Base-by-base conservation (phyloP, 495 filamentous ascomycete genomes). In the Hypomontagnella submonticulosa region DNA sequence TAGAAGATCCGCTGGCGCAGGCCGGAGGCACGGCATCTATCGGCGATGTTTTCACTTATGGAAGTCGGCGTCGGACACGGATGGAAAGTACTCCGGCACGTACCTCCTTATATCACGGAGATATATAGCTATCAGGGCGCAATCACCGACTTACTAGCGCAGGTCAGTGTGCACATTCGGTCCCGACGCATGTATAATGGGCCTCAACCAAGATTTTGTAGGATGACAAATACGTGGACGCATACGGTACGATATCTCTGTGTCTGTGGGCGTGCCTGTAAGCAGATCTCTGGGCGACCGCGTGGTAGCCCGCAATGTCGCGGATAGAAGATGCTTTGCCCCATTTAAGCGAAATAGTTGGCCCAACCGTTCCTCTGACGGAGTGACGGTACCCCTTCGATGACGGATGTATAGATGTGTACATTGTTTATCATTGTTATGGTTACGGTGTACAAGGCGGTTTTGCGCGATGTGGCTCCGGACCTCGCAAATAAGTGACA, bases 251-350 rank as follows among this genome's bases (percentile, higher is more conserved):
- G 15, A 9, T 51, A 27, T 33, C 18, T 33, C 18, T 27, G 15
- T 19, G 41, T 3, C 43, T 27, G 38, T 47, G 49, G 20, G 16
- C 18, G 49, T 40, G 53, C 61, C 53, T 57, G 46, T 30, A 46
- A 56, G 46, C 44, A 44, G 27, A 52, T 57, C 43, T 56, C 40
- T 46, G 47, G 15, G 47, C 33, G 33, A 30, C 37, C 46, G 54
- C 52, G 61, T 57, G 54, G 47, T 18, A 46, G 13, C 40, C n/a
- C 38, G 33, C 40, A 32, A 49, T 53, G 54, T 19, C 36, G 30
- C 33, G 38, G 44, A 38, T 57, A 53, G 43, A 52, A 40, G 44
- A 49, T 34, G 60, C 51, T 44, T 57, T 37, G 23, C 57, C 40
- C 51, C 60, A 51, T 38, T 0, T 51, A 42, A 52, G 53, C 52